Conservation (phyloP, 1,284 basidiomycete genomes). For the Ustilago shanxiensis region DNA sequence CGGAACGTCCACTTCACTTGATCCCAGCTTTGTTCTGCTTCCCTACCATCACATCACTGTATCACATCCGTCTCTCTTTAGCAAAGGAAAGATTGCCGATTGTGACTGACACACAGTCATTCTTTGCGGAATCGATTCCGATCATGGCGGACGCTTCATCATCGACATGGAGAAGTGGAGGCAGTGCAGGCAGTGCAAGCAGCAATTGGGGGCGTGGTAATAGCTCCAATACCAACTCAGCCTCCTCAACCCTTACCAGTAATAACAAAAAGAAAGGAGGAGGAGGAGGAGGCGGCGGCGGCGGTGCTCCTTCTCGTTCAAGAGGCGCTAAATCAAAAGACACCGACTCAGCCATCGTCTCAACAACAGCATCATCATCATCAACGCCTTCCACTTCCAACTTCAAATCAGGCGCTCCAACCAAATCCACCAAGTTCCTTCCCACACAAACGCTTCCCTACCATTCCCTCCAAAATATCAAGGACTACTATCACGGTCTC, state of each 20-base stretch:
- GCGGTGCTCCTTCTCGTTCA: conserved; percentile 10
- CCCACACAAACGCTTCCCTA: conserved; percentile 46
- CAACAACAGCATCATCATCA: conserved; percentile 5
- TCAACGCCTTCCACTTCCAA: conserved; percentile 18
- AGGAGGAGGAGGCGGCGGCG: too few species aligned
- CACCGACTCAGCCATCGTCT: background rate
- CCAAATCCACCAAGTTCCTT: conserved; percentile 46
- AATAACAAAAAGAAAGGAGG: conserved; percentile 21
- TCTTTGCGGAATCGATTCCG: background rate
- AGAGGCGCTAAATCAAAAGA: conserved; percentile 7
- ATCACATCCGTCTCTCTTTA: background rate
- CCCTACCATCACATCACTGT: background rate
- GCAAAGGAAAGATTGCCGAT: background rate
- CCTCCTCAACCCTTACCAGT: conserved; percentile 1
- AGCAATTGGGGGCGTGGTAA: conserved; percentile 34
- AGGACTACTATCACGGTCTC: conserved; percentile 50
- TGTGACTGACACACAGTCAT: too few species aligned
- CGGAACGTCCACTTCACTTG: too few species aligned
- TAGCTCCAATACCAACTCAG: conserved; percentile 4
- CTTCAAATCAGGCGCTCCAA: conserved; percentile 36
- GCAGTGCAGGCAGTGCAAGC: conserved; percentile 20
- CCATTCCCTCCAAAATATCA: conserved; percentile 44
- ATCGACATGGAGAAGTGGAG: conserved; percentile 39
- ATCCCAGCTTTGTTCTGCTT: background rate
- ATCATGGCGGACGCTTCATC: conserved; percentile 42